phyloP scores from a whole-genome alignment of 768 basidiomycete genomes.

The Tricholoma saponaceum region DNA sequence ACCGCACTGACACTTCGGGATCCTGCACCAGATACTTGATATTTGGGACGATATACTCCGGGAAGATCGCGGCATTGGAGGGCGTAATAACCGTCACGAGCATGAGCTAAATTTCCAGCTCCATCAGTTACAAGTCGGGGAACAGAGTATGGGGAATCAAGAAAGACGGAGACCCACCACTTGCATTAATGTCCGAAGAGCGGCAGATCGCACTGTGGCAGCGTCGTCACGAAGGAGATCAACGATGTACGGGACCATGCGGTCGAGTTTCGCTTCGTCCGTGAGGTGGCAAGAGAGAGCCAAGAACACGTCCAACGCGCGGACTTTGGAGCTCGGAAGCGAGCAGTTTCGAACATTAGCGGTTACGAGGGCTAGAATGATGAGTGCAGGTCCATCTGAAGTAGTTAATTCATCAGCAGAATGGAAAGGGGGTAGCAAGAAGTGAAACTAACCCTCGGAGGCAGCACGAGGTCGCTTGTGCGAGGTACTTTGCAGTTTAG shows the following conservation, averaged over 20 bases:
- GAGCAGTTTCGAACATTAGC: slow-evolving; percentile 87
- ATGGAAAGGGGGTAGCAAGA: neutral
- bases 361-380: slow-evolving; percentile 83
- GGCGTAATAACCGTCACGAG: slow-evolving; percentile 23
- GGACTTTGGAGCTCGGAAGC: slow-evolving; percentile 82
- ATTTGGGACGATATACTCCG: slow-evolving; percentile 94
- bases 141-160: neutral
- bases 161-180: slow-evolving; percentile 49
- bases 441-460: slow-evolving; percentile 48
- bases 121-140: neutral
- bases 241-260: slow-evolving; percentile 88
- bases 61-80: slow-evolving; percentile 64
- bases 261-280: slow-evolving; percentile 93
- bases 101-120: slow-evolving; percentile 13
- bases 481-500: slow-evolving; percentile 33
- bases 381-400: slow-evolving; percentile 82
- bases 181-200: slow-evolving; percentile 76
- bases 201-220: slow-evolving; percentile 75
- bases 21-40: slow-evolving; percentile 80
- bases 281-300: slow-evolving; percentile 78
- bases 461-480: slow-evolving; percentile 45
- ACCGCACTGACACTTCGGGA: slow-evolving; percentile 77
- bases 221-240: slow-evolving; percentile 86
- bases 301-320: slow-evolving; percentile 81
- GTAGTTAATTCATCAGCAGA: neutral